phyloP scores from a whole-genome alignment of 805 yeast genomes.

The Starmerella sp. region DNA sequence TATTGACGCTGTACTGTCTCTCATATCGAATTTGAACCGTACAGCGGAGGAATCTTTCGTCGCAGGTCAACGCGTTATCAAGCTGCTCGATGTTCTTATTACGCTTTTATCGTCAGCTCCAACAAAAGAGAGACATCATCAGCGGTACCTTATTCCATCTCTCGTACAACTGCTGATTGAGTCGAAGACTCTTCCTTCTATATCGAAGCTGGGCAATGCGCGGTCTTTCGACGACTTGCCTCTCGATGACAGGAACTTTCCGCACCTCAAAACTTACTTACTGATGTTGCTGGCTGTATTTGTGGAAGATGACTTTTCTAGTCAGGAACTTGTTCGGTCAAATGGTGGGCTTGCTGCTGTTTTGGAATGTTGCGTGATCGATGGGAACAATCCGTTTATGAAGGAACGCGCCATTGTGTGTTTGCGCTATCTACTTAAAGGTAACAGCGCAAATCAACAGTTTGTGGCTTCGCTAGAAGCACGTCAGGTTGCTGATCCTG shows the following conservation, averaged over 20 bases:
- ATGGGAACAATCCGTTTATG: slow-evolving; percentile 70
- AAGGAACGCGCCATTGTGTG: slow-evolving; percentile 75
- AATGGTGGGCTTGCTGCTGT: slow-evolving; percentile 59
- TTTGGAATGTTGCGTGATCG: slow-evolving; percentile 72
- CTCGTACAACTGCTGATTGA: slow-evolving; percentile 1
- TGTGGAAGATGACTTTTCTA: slow-evolving; percentile 48
- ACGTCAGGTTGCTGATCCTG: slow-evolving; percentile 47
- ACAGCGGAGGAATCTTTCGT: not conserved
- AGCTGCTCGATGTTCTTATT: not conserved
- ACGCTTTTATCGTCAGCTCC: not conserved
- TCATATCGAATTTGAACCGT: not conserved
- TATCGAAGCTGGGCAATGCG: slow-evolving; percentile 7
- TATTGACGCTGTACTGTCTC: not conserved
- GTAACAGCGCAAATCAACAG: slow-evolving; percentile 59
- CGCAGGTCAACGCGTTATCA: not conserved
- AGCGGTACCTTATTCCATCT: not conserved
- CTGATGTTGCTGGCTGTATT: slow-evolving; percentile 40
- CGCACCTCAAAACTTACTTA: slow-evolving; percentile 5
- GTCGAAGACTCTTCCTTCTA: slow-evolving; percentile 8
- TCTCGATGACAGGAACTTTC: slow-evolving; percentile 13
- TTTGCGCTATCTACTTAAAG: slow-evolving; percentile 51
- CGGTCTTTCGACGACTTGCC: not conserved
- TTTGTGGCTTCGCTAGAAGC: slow-evolving; percentile 75
- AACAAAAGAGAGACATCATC: not conserved
- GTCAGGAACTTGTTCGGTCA: slow-evolving; percentile 59